A percentile compares a stretch with the other conserved stretches of the same genome.
phyloP scores from a whole-genome alignment of 2,329 filamentous ascomycete species.

The Xenosphaeropsis pyriputrescens region DNA sequence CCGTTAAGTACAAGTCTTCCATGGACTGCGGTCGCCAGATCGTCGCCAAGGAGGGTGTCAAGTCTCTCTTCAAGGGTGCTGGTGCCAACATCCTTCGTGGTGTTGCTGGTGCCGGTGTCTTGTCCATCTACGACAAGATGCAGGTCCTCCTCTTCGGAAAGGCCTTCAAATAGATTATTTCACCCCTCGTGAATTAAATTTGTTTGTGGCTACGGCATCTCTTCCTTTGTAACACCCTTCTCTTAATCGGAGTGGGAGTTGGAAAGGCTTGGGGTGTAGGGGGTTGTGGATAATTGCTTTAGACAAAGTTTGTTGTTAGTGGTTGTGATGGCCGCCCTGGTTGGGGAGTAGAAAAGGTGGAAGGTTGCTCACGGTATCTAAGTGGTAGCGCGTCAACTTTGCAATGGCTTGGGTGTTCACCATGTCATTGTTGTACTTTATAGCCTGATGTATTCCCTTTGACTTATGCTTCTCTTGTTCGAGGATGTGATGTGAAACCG shows the following conservation, averaged over 20 bases:
- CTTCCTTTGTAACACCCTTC: conserved; percentile 8
- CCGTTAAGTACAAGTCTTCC: conserved; percentile 99
- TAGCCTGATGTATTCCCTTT: conserved; percentile 19
- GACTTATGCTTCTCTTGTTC: not conserved
- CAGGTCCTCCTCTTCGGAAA: conserved; percentile 99
- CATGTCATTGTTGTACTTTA: conserved; percentile 20
- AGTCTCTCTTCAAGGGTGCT: conserved; percentile 99
- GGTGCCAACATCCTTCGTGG: conserved; percentile 99
- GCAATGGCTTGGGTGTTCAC: conserved; percentile 12
- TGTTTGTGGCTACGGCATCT: conserved; percentile 2
- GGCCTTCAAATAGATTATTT: conserved; percentile 63
- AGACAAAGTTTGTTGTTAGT: not conserved
- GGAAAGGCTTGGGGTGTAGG: conserved; percentile 7
- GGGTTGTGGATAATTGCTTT: conserved; percentile 1
- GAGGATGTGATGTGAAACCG: no score
- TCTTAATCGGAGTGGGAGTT: conserved; percentile 3
- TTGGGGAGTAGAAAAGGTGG: conserved; percentile 7
- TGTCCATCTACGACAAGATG: conserved; percentile 99
- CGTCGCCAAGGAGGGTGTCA: conserved; percentile 91
- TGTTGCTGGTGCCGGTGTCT: conserved; percentile 99
- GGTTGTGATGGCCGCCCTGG: no score
- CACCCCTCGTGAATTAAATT: conserved; percentile 11
- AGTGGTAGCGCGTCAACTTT: conserved; percentile 18
- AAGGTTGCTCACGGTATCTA: conserved; percentile 10
- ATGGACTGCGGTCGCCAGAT: conserved; percentile 94